Evolutionary conservation across 2,329 filamentous ascomycete species (phyloP).

Genomic region (Ophiostoma piceae): DNA sequence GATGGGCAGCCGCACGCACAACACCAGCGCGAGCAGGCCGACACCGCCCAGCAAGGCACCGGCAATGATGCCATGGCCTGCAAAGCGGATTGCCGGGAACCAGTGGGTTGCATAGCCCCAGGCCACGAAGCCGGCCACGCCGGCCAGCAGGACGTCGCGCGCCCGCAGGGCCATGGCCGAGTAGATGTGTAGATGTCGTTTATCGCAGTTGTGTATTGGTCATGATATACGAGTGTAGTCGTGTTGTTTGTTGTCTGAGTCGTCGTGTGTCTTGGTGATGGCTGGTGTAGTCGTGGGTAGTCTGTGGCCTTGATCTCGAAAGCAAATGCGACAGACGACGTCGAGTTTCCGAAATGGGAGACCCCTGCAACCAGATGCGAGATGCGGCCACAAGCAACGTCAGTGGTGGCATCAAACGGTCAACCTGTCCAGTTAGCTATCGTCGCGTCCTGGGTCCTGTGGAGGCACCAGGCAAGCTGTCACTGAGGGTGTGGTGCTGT

Average conservation of each 20-base stretch:
- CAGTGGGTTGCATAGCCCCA: conserved; percentile 84
- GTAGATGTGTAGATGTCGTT: background rate
- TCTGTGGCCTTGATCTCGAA: background rate
- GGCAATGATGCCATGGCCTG: conserved; percentile 74
- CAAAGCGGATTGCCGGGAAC: conserved; percentile 75
- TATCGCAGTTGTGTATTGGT: conserved; percentile 4
- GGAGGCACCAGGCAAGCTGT: background rate
- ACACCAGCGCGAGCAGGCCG: conserved; percentile 52
- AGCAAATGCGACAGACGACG: background rate
- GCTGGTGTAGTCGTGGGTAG: background rate
- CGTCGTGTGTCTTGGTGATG: background rate
- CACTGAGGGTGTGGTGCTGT: background rate
- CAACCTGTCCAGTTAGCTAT: background rate
- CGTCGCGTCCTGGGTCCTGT: conserved; percentile 5
- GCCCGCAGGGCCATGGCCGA: conserved; percentile 62
- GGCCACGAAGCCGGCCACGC: conserved; percentile 68
- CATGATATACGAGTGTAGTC: conserved; percentile 7
- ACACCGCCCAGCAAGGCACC: conserved; percentile 57
- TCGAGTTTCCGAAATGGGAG: conserved; percentile 12
- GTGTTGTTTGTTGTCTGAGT: background rate
- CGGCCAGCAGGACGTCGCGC: conserved; percentile 65
- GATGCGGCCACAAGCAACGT: conserved; percentile 10
- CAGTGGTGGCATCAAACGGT: background rate
- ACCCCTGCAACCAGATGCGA: conserved; percentile 3
- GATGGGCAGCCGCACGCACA: conserved; percentile 20